Base-by-base conservation (phyloP, 176 grass and related monocot genomes). In the Avena eriantha region DNA sequence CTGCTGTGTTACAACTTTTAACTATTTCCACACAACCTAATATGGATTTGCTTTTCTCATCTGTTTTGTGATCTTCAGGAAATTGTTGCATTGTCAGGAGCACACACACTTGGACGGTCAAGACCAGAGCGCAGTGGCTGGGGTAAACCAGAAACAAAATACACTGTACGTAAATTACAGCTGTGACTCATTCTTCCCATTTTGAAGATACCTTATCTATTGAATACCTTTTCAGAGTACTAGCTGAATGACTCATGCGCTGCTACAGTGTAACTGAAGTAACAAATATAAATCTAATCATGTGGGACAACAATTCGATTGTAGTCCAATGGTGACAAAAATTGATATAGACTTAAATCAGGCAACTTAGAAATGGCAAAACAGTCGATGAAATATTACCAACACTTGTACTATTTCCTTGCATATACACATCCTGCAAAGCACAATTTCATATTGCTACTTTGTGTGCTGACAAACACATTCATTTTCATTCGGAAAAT, bases 81-180 rank as follows among this genome's bases (percentile, higher is more conserved):
- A 79, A 98, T 98, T 86, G 96, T 98, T 74, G 93, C 92, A 69
- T 74, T 98, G 23, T 96, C 96, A 80, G 96, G 93, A 91, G 96
- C 96, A 66, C 96, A 98, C 92, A 98, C 96, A 67, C 96, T 98
- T 89, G 96, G 96, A 81, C 89, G 92, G 18, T 67, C 96, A 15
- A 96, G 88, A 87, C 92, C 92, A 78, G 96, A 98, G 45, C 92
- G 96, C 26, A 98, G 96, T 46, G 96, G 96, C 41, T 98, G 96
- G 96, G 96, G 93, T 80, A 96, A 98, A 90, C 86, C 90, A 63
- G 96, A 93, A 92, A 94, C 96, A n/a, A 96, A 96, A 69, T 96
- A 96, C 86, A 98, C 93, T 29, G 96, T 98, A 80, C 69, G 91
- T 89, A 79, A 89, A 51, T 51, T 63, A 71, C 70, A 83, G 19